These are phyloP conservation scores for Sarocladium kiliense DNA, from an alignment of 2,329 filamentous ascomycete species.

Conservation along the genomic window DNA sequence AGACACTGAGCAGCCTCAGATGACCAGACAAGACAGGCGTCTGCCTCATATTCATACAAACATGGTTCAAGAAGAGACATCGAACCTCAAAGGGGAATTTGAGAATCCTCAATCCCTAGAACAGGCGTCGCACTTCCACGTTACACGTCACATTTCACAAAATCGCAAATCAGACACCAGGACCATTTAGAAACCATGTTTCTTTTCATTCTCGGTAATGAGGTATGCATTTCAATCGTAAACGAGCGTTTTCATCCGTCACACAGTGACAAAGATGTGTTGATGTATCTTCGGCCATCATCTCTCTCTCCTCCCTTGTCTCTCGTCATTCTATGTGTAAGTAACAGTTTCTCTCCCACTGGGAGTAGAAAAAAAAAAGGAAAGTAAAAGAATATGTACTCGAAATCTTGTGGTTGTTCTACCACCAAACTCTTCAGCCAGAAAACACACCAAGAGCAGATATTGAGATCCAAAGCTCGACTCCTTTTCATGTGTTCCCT, in stretches of 20 bases:
- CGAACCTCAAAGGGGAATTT: too few species aligned
- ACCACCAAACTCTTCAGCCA: not conserved
- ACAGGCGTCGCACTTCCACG: not conserved
- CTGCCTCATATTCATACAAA: too few species aligned
- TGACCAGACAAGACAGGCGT: too few species aligned
- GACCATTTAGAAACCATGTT: too few species aligned
- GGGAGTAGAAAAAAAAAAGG: not conserved
- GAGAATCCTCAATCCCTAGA: too few species aligned
- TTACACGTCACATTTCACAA: not conserved
- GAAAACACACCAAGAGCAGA: too few species aligned
- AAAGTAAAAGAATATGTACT: conserved; percentile 8
- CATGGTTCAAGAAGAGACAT: too few species aligned
- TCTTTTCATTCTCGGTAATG: too few species aligned
- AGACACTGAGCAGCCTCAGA: too few species aligned
- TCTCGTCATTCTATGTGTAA: not conserved
- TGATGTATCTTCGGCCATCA: not conserved
- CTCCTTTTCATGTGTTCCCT: not conserved
- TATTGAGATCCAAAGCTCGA: not conserved
- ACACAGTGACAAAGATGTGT: not conserved
- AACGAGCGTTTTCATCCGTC: not conserved
- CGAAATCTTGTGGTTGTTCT: not conserved
- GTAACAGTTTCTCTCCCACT: not conserved
- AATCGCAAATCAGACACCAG: not conserved
- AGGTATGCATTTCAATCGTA: too few species aligned
- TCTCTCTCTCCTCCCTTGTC: not conserved